These are phyloP conservation scores for Basidiobolus meristosporus DNA, from an alignment of 371 early-diverging fungal genomes.

Conservation along the genomic window DNA sequence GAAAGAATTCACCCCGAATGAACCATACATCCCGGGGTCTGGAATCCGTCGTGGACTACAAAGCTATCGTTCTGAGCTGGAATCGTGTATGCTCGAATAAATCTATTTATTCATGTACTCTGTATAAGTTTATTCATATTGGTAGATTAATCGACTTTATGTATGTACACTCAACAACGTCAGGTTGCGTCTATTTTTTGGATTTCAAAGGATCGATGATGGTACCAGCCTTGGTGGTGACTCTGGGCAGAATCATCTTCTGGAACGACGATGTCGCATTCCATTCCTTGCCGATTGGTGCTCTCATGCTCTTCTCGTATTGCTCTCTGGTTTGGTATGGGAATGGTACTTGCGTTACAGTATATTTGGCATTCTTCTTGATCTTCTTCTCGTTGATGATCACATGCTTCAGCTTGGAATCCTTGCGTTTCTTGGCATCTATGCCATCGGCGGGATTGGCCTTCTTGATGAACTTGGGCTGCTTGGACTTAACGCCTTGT, in stretches of 20 bases:
- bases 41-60: too few relatives aligned
- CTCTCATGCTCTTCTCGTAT: slow-evolving; percentile 66
- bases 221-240: slow-evolving; percentile 66
- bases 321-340: slow-evolving; percentile 73
- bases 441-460: slow-evolving; percentile 32
- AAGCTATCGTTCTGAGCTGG: too few relatives aligned
- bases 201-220: slow-evolving; percentile 70
- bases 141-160: too few relatives aligned
- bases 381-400: slow-evolving; percentile 76
- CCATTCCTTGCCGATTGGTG: slow-evolving; percentile 92
- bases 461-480: slow-evolving; percentile 31
- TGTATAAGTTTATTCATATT: too few relatives aligned
- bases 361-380: slow-evolving; percentile 65
- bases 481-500: slow-evolving; percentile 27
- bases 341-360: slow-evolving; percentile 50
- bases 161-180: too few relatives aligned
- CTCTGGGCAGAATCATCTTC: slow-evolving; percentile 57
- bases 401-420: slow-evolving; percentile 63
- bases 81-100: too few relatives aligned
- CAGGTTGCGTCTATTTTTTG: background rate
- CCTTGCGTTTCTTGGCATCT: slow-evolving; percentile 45
- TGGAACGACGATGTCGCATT: slow-evolving; percentile 55
- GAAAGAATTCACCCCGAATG: too few relatives aligned
- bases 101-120: too few relatives aligned
- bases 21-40: too few relatives aligned